A percentile compares a stretch with the other conserved stretches of the same genome.
Conservation (phyloP, 129 eudicot species). For the Pulicaria dysenterica region DNA sequence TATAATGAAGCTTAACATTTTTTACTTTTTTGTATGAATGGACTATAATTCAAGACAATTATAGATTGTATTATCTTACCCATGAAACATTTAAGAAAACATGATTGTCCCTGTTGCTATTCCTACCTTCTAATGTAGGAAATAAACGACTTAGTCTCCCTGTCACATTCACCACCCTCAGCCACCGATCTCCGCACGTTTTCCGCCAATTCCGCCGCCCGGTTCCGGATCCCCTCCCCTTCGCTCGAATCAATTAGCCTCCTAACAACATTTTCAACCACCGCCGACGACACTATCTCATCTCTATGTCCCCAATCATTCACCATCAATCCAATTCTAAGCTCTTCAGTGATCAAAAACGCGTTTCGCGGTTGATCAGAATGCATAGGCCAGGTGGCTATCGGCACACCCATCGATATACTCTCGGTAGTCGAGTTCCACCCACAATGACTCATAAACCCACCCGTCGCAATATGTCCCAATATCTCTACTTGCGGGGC, state of each 20-base stretch:
- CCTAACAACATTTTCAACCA: constrained; percentile 26
- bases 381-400: constrained; percentile 53
- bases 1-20: too few species aligned
- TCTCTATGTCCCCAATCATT: constrained; percentile 40
- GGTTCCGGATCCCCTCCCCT: constrained; percentile 40
- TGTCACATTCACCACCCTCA: constrained; percentile 25
- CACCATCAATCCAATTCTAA: constrained; percentile 34
- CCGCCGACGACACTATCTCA: constrained; percentile 29
- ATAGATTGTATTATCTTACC: too few species aligned
- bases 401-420: constrained; percentile 42
- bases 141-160: constrained; percentile 39
- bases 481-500: constrained; percentile 50
- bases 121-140: constrained; percentile 24
- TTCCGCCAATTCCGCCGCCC: constrained; percentile 32
- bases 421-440: constrained; percentile 55
- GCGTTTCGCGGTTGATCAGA: constrained; percentile 49
- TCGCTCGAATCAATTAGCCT: constrained; percentile 35
- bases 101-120: neutral
- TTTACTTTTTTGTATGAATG: too few species aligned
- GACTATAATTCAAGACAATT: too few species aligned
- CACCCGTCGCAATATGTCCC: constrained; percentile 41
- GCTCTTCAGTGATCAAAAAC: constrained; percentile 20
- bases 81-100: neutral
- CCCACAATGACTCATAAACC: constrained; percentile 51
- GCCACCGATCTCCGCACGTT: constrained; percentile 25